phyloP scores from a whole-genome alignment of 192 early-diverging fungal genomes.

The Allomyces macrogynus region DNA sequence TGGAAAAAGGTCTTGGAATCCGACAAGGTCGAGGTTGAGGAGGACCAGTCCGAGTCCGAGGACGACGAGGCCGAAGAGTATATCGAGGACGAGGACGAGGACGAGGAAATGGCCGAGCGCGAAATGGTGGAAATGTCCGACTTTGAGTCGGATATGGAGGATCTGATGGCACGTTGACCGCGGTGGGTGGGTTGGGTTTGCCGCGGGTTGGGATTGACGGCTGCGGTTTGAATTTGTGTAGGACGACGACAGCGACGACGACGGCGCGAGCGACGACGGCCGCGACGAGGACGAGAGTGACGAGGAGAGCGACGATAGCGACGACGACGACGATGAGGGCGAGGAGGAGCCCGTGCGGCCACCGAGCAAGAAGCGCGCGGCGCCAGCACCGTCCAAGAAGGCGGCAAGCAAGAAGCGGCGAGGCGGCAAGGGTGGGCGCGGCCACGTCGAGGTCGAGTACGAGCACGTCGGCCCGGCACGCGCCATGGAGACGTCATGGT shows the following conservation, averaged over 20 bases:
- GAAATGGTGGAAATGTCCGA: slow-evolving; percentile 17
- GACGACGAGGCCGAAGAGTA: slow-evolving; percentile 38
- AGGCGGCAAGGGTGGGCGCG: slow-evolving; percentile 17
- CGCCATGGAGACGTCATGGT: neutral
- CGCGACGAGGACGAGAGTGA: slow-evolving; percentile 22
- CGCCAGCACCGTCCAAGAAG: slow-evolving; percentile 4
- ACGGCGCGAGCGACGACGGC: slow-evolving; percentile 17
- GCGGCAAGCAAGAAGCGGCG: neutral
- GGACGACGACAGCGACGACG: neutral
- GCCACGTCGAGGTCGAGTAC: slow-evolving; percentile 37
- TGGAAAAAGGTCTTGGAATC: slow-evolving; percentile 78
- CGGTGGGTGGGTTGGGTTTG: no score
- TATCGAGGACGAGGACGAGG: slow-evolving; percentile 24
- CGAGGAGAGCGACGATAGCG: slow-evolving; percentile 9
- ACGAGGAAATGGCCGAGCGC: slow-evolving; percentile 27
- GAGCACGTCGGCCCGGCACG: slow-evolving; percentile 10
- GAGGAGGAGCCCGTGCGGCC: slow-evolving; percentile 8
- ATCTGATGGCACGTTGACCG: slow-evolving; percentile 10
- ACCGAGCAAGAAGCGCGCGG: slow-evolving; percentile 10
- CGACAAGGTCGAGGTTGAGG: slow-evolving; percentile 45
- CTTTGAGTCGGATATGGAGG: slow-evolving; percentile 27
- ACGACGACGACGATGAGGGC: slow-evolving; percentile 14
- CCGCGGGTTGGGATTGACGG: neutral
- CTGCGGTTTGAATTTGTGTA: no score
- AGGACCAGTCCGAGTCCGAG: slow-evolving; percentile 47